phyloP scores from a whole-genome alignment of 345 rosid species.

The Ceriops zippeliana region DNA sequence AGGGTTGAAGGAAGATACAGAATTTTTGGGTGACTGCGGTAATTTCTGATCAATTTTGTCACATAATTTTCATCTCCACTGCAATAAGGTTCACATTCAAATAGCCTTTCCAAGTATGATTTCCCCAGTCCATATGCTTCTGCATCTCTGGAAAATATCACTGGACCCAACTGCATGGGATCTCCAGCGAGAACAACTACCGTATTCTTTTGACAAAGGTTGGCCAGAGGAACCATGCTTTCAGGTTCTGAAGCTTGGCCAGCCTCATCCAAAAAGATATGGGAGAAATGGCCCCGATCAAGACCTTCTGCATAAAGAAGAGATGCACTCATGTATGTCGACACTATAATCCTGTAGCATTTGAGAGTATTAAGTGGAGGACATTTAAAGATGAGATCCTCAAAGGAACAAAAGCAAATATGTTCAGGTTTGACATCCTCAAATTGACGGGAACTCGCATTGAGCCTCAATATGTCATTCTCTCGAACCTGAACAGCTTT shows the following conservation, averaged over 20 bases:
- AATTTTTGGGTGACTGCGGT: constrained; percentile 79
- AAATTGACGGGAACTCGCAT: constrained; percentile 68
- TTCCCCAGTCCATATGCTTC: constrained; percentile 56
- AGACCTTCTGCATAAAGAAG: constrained; percentile 76
- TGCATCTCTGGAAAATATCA: constrained; percentile 69
- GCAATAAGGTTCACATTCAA: constrained; percentile 47
- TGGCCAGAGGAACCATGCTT: constrained; percentile 71
- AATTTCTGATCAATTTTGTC: constrained; percentile 68
- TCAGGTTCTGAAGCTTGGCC: constrained; percentile 99
- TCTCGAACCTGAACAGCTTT: constrained; percentile 45
- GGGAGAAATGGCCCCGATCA: constrained; percentile 77
- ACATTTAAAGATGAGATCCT: constrained; percentile 58
- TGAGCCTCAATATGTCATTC: constrained; percentile 71
- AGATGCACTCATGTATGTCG: constrained; percentile 84
- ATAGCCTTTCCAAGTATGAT: constrained; percentile 82
- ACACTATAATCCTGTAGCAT: constrained; percentile 56
- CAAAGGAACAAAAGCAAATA: constrained; percentile 65
- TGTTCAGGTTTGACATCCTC: constrained; percentile 63
- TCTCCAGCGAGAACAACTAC: constrained; percentile 97
- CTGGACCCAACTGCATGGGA: constrained; percentile 94
- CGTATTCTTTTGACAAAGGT: constrained; percentile 54
- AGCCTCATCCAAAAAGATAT: constrained; percentile 89
- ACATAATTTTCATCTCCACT: constrained; percentile 63
- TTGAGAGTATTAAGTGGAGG: constrained; percentile 59
- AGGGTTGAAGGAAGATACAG: constrained; percentile 75